These are phyloP conservation scores for Diplocarpon mali DNA, from an alignment of 2,329 filamentous ascomycete species.

Conservation along the genomic window DNA sequence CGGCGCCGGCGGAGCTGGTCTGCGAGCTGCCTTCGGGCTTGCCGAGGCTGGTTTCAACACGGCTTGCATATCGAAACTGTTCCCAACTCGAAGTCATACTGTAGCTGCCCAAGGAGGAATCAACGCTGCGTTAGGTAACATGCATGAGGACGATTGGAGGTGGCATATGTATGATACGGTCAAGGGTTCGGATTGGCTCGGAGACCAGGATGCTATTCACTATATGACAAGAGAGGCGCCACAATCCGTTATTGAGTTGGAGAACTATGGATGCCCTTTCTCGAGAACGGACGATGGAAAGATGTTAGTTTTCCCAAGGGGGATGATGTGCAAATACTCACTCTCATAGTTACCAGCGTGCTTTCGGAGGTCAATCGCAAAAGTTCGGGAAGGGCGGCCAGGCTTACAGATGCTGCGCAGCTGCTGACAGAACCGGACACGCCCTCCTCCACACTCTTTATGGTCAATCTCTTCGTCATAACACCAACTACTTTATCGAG, in stretches of 20 bases:
- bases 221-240: slow-evolving; percentile 97
- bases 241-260: slow-evolving; percentile 82
- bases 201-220: slow-evolving; percentile 95
- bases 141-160: slow-evolving; percentile 97
- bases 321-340: slow-evolving; percentile 12
- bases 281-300: slow-evolving; percentile 91
- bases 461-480: slow-evolving; percentile 91
- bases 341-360: slow-evolving; percentile 71
- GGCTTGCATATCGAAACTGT: slow-evolving; percentile 71
- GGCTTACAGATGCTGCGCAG: slow-evolving; percentile 86
- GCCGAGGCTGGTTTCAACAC: slow-evolving; percentile 86
- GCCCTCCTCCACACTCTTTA: slow-evolving; percentile 97
- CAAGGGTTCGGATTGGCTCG: slow-evolving; percentile 95
- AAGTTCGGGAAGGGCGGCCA: slow-evolving; percentile 94
- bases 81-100: slow-evolving; percentile 70
- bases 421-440: slow-evolving; percentile 92
- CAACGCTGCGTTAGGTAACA: slow-evolving; percentile 83
- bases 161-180: slow-evolving; percentile 99
- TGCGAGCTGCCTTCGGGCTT: slow-evolving; percentile 75
- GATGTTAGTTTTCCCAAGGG: slow-evolving; percentile 47
- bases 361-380: slow-evolving; percentile 94
- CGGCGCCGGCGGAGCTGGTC: slow-evolving; percentile 69
- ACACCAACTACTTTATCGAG: slow-evolving; percentile 99
- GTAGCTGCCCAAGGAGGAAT: slow-evolving; percentile 76
- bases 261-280: slow-evolving; percentile 96